phyloP scores from a whole-genome alignment of 2,329 filamentous ascomycete genomes.

The Talaromyces sp. region DNA sequence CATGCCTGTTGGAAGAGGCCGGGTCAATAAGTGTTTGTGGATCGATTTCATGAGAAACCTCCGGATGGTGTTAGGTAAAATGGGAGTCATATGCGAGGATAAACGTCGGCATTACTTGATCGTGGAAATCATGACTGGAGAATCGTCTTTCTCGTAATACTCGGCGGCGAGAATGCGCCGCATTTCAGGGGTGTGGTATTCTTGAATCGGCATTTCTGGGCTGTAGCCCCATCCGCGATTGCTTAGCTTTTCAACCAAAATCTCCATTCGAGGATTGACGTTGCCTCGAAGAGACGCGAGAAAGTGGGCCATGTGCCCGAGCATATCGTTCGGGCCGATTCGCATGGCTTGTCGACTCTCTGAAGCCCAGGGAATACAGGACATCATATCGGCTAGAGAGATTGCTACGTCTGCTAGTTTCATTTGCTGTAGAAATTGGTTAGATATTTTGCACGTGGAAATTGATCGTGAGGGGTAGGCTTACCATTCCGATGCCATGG shows the following conservation, averaged over 20 bases:
- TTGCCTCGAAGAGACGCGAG: conserved; percentile 10
- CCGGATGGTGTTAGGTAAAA: background rate
- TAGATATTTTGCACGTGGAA: background rate
- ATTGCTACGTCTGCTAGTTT: conserved; percentile 11
- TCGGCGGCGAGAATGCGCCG: background rate
- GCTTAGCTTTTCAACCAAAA: conserved; percentile 8
- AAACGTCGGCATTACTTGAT: background rate
- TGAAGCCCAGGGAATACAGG: conserved; percentile 8
- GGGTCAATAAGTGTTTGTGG: background rate
- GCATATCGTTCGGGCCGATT: conserved; percentile 9
- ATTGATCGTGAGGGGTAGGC: background rate
- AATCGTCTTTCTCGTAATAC: background rate
- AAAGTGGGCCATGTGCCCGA: conserved; percentile 6
- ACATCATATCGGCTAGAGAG: conserved; percentile 10
- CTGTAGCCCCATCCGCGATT: conserved; percentile 8
- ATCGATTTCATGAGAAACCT: background rate
- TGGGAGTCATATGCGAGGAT: background rate
- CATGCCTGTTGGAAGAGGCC: background rate
- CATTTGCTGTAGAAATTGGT: conserved; percentile 7
- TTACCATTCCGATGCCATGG: conserved; percentile 11
- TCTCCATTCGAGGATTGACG: conserved; percentile 11
- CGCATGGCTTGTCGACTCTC: conserved; percentile 10
- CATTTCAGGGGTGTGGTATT: background rate
- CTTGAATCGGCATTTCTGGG: background rate
- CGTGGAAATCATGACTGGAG: background rate